Percentiles rank a stretch among this genome's conserved stretches.
Evolutionary conservation across 2,329 filamentous ascomycete species (phyloP).

Genomic region (Fusarium pininemorale): DNA sequence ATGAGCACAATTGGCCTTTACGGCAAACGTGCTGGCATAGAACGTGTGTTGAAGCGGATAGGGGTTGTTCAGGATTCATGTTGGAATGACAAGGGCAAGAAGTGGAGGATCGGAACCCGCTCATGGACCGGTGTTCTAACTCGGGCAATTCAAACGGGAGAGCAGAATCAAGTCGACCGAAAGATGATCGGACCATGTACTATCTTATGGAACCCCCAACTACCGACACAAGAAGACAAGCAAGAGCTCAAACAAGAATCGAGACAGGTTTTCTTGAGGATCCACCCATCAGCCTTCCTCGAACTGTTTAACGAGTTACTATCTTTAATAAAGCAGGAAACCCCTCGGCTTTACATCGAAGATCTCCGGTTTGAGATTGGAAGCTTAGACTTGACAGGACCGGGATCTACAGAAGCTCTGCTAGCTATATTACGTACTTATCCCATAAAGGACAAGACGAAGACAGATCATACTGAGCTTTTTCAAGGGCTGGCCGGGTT

Average conservation of each 20-base stretch:
- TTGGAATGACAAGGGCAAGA: constrained; percentile 71
- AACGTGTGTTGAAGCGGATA: constrained; percentile 71
- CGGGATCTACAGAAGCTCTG: constrained; percentile 82
- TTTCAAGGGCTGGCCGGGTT: constrained; percentile 66
- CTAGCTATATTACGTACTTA: constrained; percentile 71
- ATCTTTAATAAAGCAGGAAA: constrained; percentile 66
- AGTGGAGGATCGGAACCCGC: constrained; percentile 70
- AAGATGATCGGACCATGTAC: constrained; percentile 76
- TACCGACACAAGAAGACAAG: constrained; percentile 39
- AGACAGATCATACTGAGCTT: constrained; percentile 54
- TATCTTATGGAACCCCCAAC: constrained; percentile 75
- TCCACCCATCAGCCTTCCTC: constrained; percentile 84
- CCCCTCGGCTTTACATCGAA: constrained; percentile 69
- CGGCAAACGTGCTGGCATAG: constrained; percentile 71
- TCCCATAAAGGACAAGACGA: constrained; percentile 42
- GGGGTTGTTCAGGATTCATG: constrained; percentile 68
- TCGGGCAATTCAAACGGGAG: constrained; percentile 62
- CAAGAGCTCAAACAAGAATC: constrained; percentile 39
- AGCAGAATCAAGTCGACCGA: constrained; percentile 34
- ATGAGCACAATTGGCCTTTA: constrained; percentile 85
- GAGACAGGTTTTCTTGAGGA: constrained; percentile 70
- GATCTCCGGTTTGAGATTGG: constrained; percentile 75
- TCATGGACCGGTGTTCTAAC: constrained; percentile 61
- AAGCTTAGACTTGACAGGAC: constrained; percentile 67
- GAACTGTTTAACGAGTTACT: constrained; percentile 73